phyloP scores from a whole-genome alignment of 2,329 filamentous ascomycete genomes.

The Colletotrichum plurivorum region DNA sequence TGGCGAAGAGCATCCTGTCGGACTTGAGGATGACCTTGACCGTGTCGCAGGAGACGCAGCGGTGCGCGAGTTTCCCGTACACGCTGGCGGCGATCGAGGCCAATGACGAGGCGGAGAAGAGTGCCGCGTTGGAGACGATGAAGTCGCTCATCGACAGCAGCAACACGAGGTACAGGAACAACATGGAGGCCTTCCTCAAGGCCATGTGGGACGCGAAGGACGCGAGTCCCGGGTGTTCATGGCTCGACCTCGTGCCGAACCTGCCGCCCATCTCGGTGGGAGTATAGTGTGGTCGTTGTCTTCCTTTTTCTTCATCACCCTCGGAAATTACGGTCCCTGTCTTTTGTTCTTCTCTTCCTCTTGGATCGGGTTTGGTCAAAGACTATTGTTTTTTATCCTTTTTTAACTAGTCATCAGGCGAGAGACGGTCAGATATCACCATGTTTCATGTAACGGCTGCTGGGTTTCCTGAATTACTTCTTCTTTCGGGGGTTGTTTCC shows the following conservation, averaged over 20 bases:
- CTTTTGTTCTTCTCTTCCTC: neutral
- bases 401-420: neutral
- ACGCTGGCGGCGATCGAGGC: constrained; percentile 46
- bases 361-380: neutral
- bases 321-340: neutral
- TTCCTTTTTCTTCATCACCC: neutral
- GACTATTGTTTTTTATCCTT: neutral
- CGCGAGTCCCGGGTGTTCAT: constrained; percentile 27
- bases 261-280: constrained; percentile 35
- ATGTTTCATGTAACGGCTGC: constrained; percentile 23
- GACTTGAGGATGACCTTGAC: constrained; percentile 43
- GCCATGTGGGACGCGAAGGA: constrained; percentile 27
- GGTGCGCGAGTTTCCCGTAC: constrained; percentile 44
- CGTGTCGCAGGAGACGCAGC: constrained; percentile 40
- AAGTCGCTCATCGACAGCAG: constrained; percentile 36
- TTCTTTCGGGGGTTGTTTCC: neutral
- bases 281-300: constrained; percentile 1
- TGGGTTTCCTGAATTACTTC: neutral
- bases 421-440: constrained; percentile 18
- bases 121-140: constrained; percentile 19
- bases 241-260: constrained; percentile 28
- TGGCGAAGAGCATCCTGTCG: constrained; percentile 43
- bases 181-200: constrained; percentile 26
- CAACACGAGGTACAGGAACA: constrained; percentile 26
- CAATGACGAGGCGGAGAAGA: constrained; percentile 30